Base-by-base conservation (phyloP, 2,329 filamentous ascomycete genomes). In the Botrytis paeoniae region DNA sequence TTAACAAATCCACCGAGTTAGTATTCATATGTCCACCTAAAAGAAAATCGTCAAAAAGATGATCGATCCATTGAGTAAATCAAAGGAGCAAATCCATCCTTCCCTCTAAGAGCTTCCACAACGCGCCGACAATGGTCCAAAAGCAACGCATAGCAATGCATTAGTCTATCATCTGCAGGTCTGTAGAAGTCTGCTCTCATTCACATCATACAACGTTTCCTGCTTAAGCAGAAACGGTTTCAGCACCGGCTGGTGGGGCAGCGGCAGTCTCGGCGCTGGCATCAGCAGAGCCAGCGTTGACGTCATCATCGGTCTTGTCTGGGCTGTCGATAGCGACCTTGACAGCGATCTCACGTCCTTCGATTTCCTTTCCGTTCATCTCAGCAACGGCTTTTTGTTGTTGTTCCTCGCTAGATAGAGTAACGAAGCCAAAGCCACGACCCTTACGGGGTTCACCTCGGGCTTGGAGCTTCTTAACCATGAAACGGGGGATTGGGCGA, bases 311-410 rank as follows among this genome's bases (percentile, higher is more conserved):
- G 75, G 89, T 91, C 92, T 98, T 99, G 86, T 97, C 95, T 77
- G 96, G 96, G 88, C 94, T 98, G 87, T 99, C 96, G 82, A 99
- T 98, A 82, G 96, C 96, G 82, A 99, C 95, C 93, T 99, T 99
- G 89, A 99, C 96, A 77, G 96, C 96, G 80, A 99, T 99, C 87
- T 98, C 95, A 81, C 96, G 95, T 77, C 95, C 96, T 84, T 98
- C 96, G 79, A 99, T 96, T 83, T 97, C 93, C 91, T 97, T 98
- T 86, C 94, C 96, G 85, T 99, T 98, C 96, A 99, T 99, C 88
- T 99, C 96, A 70, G 86, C 82, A 78, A 98, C 97, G 78, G 96
- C 96, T 92, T 98, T 97, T 86, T 97, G 91, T 89, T 99, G 96
- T 81, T 95, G 85, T 85, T 97, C 95, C 88, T 99, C 95, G 29